A percentile compares a stretch with the other conserved stretches of the same genome.
Evolutionary conservation across 495 filamentous ascomycete genomes (phyloP).

Genomic region (Xeromyces bisporus): DNA sequence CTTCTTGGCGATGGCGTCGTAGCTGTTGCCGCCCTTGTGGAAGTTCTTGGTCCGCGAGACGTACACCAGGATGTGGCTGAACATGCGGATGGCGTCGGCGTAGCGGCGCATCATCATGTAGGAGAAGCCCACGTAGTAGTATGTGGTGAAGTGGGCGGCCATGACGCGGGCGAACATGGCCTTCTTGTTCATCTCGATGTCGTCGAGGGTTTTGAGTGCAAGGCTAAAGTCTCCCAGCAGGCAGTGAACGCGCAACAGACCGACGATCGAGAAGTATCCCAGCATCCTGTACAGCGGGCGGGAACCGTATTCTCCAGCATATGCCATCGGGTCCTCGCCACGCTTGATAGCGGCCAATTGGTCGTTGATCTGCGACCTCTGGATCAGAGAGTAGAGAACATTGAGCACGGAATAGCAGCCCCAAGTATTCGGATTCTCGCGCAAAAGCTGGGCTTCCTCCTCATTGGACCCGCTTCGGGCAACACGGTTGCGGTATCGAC

Average conservation of each 20-base stretch:
- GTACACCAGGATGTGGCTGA: conserved; percentile 98
- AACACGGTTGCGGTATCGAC: conserved; percentile 80
- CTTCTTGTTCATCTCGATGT: conserved; percentile 99
- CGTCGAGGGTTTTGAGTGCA: conserved; percentile 94
- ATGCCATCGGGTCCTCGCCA: conserved; percentile 64
- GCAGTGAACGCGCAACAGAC: conserved; percentile 88
- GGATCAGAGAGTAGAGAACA: conserved; percentile 96
- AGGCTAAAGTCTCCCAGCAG: conserved; percentile 95
- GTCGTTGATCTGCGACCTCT: conserved; percentile 92
- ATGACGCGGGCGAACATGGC: conserved; percentile 99
- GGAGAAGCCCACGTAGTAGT: conserved; percentile 99
- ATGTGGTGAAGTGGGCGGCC: conserved; percentile 98
- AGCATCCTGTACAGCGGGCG: conserved; percentile 93
- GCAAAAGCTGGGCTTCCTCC: conserved; percentile 78
- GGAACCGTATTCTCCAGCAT: conserved; percentile 86
- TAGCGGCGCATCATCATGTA: conserved; percentile 99
- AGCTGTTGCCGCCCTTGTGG: conserved; percentile 89
- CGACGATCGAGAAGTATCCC: conserved; percentile 98
- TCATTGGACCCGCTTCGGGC: conserved; percentile 70
- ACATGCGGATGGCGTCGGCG: conserved; percentile 96
- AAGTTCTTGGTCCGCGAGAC: conserved; percentile 99
- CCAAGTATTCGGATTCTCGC: conserved; percentile 97
- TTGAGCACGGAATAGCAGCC: conserved; percentile 99
- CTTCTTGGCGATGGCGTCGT: conserved; percentile 97
- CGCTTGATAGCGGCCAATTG: conserved; percentile 89